Conservation (phyloP, 805 yeast genomes). For the Isabelozyma heimii region DNA sequence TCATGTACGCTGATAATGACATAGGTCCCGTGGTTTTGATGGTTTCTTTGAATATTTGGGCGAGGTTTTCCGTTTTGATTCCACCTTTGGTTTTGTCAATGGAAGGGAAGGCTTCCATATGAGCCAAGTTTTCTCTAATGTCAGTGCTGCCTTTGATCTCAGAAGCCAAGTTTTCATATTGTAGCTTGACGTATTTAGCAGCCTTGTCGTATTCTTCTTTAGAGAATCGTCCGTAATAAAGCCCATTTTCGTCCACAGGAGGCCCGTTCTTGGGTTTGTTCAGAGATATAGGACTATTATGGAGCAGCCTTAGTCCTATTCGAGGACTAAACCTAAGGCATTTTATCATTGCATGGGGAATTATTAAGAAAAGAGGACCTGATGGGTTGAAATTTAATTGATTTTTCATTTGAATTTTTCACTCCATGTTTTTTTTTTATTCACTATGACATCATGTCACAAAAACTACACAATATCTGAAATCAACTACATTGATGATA, state of each 20-base stretch:
- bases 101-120: constrained; percentile 35
- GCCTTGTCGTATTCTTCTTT: constrained; percentile 40
- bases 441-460: not conserved
- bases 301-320: not conserved
- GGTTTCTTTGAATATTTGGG: constrained; percentile 44
- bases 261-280: constrained; percentile 1
- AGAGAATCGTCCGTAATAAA: constrained; percentile 34
- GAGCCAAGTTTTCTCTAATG: constrained; percentile 33
- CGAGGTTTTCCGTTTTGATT: constrained; percentile 18
- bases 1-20: constrained; percentile 70
- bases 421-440: too few species aligned
- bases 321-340: not conserved
- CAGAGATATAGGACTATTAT: not conserved
- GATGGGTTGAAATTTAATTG: not conserved
- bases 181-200: constrained; percentile 26
- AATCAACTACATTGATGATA: too few species aligned
- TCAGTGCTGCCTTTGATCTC: constrained; percentile 37
- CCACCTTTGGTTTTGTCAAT: constrained; percentile 8
- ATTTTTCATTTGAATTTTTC: not conserved
- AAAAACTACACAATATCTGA: too few species aligned
- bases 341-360: not conserved
- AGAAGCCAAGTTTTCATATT: constrained; percentile 27
- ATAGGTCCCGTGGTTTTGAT: constrained; percentile 75
- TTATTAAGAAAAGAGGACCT: not conserved
- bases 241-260: constrained; percentile 19